Evolutionary conservation across 2,329 filamentous ascomycete species (phyloP).

Genomic region (Fusarium torulosum): DNA sequence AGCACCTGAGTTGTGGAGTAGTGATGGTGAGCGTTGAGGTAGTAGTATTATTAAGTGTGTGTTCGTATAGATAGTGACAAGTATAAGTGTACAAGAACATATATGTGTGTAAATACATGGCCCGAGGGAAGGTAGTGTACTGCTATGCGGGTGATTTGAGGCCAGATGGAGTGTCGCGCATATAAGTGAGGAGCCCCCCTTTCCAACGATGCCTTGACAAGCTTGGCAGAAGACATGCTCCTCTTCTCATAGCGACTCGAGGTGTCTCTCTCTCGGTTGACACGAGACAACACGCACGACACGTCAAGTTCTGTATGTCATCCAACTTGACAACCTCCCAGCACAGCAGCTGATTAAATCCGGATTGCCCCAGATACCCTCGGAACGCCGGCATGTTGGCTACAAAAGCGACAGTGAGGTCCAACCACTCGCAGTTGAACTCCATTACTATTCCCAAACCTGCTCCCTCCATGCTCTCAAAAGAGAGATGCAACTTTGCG

Average conservation of each 20-base stretch:
- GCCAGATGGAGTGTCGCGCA: conserved; percentile 16
- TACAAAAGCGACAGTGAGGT: conserved; percentile 41
- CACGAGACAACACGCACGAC: conserved; percentile 14
- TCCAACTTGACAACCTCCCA: conserved; percentile 10
- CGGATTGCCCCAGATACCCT: conserved; percentile 20
- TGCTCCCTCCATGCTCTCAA: conserved; percentile 16
- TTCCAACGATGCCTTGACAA: background rate
- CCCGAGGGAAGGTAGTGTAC: conserved; percentile 30
- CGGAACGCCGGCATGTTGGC: conserved; percentile 38
- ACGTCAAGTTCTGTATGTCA: conserved; percentile 6
- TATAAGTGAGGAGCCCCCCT: conserved; percentile 24
- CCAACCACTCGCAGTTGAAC: conserved; percentile 32
- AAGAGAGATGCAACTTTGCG: conserved; percentile 29
- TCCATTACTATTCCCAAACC: conserved; percentile 29
- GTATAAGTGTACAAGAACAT: conserved; percentile 40
- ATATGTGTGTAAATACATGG: conserved; percentile 39
- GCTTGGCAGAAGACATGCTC: background rate
- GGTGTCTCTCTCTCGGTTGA: background rate
- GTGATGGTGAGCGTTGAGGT: conserved; percentile 21
- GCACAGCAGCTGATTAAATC: conserved; percentile 30
- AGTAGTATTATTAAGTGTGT: conserved; percentile 37
- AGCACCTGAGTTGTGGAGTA: conserved; percentile 10
- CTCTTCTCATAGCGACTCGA: background rate
- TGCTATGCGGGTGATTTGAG: conserved; percentile 25
- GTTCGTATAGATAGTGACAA: conserved; percentile 33